phyloP scores from a whole-genome alignment of 129 eudicot species.

The Flaveria robusta region DNA sequence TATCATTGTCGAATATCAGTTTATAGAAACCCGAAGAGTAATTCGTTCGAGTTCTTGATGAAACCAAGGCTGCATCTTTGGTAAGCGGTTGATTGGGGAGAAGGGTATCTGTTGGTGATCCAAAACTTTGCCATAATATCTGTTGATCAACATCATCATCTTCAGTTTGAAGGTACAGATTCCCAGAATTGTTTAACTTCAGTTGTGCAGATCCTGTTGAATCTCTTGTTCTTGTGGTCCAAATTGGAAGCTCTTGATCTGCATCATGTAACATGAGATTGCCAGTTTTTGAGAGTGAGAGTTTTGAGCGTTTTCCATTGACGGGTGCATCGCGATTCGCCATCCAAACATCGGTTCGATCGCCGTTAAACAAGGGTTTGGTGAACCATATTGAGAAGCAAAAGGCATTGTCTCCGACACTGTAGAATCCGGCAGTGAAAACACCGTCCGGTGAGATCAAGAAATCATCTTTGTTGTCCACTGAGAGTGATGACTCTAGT shows the following conservation, averaged over 20 bases:
- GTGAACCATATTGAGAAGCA: slow-evolving; percentile 54
- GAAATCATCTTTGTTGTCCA: slow-evolving; percentile 24
- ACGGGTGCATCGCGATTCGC: slow-evolving; percentile 59
- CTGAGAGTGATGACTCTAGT: slow-evolving; percentile 35
- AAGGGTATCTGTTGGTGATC: slow-evolving; percentile 56
- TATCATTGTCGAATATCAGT: slow-evolving; percentile 47
- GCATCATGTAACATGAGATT: slow-evolving; percentile 46
- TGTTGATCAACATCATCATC: background rate
- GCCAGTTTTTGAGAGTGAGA: slow-evolving; percentile 36
- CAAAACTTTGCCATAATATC: slow-evolving; percentile 58
- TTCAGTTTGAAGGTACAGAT: slow-evolving; percentile 40
- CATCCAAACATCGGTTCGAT: slow-evolving; percentile 50
- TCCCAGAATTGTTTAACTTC: slow-evolving; percentile 33
- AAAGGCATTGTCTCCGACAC: slow-evolving; percentile 43
- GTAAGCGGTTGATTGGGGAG: slow-evolving; percentile 50
- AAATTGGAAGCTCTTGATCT: slow-evolving; percentile 30
- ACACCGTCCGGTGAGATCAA: slow-evolving; percentile 34
- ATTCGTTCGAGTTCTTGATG: slow-evolving; percentile 42
- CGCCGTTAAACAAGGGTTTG: slow-evolving; percentile 18
- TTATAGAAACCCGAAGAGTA: slow-evolving; percentile 47
- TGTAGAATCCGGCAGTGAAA: slow-evolving; percentile 50
- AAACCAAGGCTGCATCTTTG: slow-evolving; percentile 29
- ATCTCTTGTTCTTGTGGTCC: slow-evolving; percentile 40
- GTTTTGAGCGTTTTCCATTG: slow-evolving; percentile 40
- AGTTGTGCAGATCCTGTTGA: slow-evolving; percentile 14